A percentile compares a stretch with the other conserved stretches of the same genome.
Evolutionary conservation across 768 basidiomycete genomes (phyloP).

Genomic region (Suillus luteus): DNA sequence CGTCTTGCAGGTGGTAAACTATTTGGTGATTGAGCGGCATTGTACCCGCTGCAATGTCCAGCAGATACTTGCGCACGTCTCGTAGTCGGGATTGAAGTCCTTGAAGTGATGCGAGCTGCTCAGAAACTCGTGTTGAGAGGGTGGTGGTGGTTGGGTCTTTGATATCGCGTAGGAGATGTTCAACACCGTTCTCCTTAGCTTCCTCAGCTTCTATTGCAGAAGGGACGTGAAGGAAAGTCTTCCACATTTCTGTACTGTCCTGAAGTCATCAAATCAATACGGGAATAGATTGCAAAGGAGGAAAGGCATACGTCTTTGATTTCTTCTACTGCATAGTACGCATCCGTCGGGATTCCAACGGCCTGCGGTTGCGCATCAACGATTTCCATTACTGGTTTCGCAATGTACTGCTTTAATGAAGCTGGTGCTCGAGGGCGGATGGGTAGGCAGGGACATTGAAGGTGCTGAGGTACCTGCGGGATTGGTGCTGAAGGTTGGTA

Average conservation of each 20-base stretch:
- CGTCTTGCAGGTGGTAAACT: slow-evolving; percentile 93
- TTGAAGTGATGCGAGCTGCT: slow-evolving; percentile 88
- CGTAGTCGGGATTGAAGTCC: slow-evolving; percentile 83
- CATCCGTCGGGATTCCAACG: slow-evolving; percentile 94
- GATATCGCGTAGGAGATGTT: slow-evolving; percentile 95
- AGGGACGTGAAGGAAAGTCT: slow-evolving; percentile 88
- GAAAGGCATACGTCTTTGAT: slow-evolving; percentile 87
- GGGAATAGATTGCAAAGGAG: not conserved
- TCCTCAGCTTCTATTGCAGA: slow-evolving; percentile 94
- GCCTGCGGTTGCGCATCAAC: slow-evolving; percentile 93
- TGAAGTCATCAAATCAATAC: slow-evolving; percentile 28
- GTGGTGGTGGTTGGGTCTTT: slow-evolving; percentile 95
- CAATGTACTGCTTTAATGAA: slow-evolving; percentile 88
- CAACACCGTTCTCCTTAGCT: slow-evolving; percentile 97
- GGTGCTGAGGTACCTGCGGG: too few species aligned
- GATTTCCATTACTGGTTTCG: slow-evolving; percentile 95
- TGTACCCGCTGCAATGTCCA: slow-evolving; percentile 71
- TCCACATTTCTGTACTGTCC: slow-evolving; percentile 86
- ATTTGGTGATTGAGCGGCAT: slow-evolving; percentile 97
- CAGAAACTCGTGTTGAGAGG: slow-evolving; percentile 86
- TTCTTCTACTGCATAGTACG: slow-evolving; percentile 97
- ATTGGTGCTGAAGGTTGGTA: too few species aligned
- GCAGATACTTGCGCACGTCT: slow-evolving; percentile 89
- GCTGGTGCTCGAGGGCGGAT: too few species aligned
- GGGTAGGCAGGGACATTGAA: too few species aligned